Base-by-base conservation (phyloP, 2,329 filamentous ascomycete species). In the Colletotrichum musae region DNA sequence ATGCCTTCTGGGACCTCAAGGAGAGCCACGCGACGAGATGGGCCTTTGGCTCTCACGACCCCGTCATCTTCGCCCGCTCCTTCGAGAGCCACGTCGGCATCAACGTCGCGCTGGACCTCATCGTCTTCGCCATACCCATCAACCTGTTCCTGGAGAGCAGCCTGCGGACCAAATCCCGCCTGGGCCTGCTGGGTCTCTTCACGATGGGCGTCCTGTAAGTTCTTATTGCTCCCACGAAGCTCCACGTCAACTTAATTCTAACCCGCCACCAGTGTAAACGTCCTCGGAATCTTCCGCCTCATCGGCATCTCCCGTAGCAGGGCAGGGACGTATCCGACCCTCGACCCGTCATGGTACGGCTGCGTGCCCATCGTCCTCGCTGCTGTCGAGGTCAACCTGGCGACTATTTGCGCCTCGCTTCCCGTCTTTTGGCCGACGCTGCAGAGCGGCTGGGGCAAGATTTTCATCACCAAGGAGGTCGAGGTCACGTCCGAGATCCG, bases 401-500 rank as follows among this genome's bases (percentile, higher is more conserved):
- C 68, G 5, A 68, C 68, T 3, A 70, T 70, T 1, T 70, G 68
- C 28, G 68, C 64, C 3, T 70, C 68, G 9, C 7, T 70, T 2
- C 68, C 68, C 10, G 64, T 70, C 18, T 70, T 70, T 12, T 70
- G 68, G 68, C 68, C 68, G 2, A 71, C 77, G 7, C 63, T 81
- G 4, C 71, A 73, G 18, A 70, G 76, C 24, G 68, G 65, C 9
- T 43, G 79, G 41, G 76, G 74, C 64, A 73, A 66, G 41, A 80
- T 81, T 67, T 79, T 80, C 66, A 76, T 81, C 15, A 80, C 79
- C 15, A 77, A 77, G 13, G 79, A 81, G 58, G 75, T 81, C 52
- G 68, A 75, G 21, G 68, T 76, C n/a, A 74, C 72, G 7, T 70
- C 72, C 5, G 73, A 74, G 58, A 26, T 58, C 2, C 58, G 68